Base-by-base conservation (phyloP, 2,329 filamentous ascomycete genomes). In the Pyrenochaeta sp. region DNA sequence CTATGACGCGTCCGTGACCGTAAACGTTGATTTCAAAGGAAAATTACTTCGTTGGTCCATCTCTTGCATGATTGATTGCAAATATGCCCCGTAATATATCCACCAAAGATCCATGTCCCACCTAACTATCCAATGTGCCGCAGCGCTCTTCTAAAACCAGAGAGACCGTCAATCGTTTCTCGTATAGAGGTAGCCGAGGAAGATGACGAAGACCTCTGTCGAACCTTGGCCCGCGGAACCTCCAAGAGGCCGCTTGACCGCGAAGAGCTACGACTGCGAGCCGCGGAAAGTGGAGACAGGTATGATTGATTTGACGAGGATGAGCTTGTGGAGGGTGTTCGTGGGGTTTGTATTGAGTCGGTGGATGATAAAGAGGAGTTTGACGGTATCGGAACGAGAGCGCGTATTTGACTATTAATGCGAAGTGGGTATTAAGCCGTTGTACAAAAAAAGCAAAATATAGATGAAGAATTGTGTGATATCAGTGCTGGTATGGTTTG, bases 371-470 rank as follows among this genome's bases (percentile, higher is more conserved):
- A 52, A 25, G 54, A 54, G 12, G 56, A 66, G 36, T 54, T 44
- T 9, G 62, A 63, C 7, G 49, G 55, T 44, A 56, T 61, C 44
- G 59, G 59, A 19, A 47, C 58, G 48, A 65, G 51, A 39, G 34
- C 40, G 39, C 53, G 40, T 36, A 46, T 40, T 44, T 37, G 51
- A 53, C 47, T 58, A 43, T 52, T 44, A 45, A 47, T 48, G 39
- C 22, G 30, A 57, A 55, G 34, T 46, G 59, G 56, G 57, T 64
- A 68, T 69, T 66, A 69, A 68, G 58, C 48, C 57, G 52, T 54
- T 59, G 54, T 48, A 56, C 51, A 30, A 15, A 39, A 49, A 45
- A 24, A 42, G 43, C 37, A 46, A 34, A 19, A 39, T 39, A 40
- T 22, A 40, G 32, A 53, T 19, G 40, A 30, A 51, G 44, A 43